These are phyloP conservation scores for Gastrodia elata DNA, from an alignment of 106 monocot genomes.

Conservation along the genomic window DNA sequence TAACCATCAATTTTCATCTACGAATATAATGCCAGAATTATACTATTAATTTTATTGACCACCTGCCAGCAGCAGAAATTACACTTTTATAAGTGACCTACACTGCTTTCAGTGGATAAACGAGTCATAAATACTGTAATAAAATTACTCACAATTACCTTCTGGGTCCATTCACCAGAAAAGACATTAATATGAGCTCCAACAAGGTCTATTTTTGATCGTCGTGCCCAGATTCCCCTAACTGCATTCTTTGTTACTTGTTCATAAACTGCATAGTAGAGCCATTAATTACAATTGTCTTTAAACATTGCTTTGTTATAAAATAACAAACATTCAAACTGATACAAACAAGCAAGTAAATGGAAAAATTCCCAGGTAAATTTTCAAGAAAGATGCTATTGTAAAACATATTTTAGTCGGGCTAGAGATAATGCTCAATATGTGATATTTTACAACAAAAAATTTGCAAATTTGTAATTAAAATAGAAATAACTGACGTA, in stretches of 20 bases:
- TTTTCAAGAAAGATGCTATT: background rate
- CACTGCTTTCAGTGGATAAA: constrained; percentile 1
- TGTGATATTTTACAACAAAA: background rate
- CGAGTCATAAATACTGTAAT: background rate
- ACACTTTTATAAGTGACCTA: background rate
- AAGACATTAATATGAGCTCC: constrained; percentile 99
- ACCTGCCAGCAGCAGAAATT: background rate
- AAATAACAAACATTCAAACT: background rate
- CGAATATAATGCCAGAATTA: too few relatives aligned
- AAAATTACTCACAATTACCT: constrained; percentile 25
- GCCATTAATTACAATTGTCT: constrained; percentile 2
- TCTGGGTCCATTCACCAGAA: constrained; percentile 98
- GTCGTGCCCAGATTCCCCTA: constrained; percentile 80
- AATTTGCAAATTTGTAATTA: background rate
- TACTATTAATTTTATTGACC: background rate
- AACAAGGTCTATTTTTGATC: constrained; percentile 89
- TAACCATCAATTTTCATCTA: background rate
- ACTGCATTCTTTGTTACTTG: constrained; percentile 92
- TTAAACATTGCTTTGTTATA: background rate
- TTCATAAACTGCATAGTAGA: constrained; percentile 68
- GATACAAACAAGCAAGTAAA: background rate
- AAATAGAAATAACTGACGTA: background rate
- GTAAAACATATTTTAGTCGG: background rate
- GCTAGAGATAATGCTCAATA: background rate
- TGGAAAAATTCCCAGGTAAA: background rate